Evolutionary conservation across 1,139 yeast species (phyloP).

Genomic region (Meyerozyma elateridarum): DNA sequence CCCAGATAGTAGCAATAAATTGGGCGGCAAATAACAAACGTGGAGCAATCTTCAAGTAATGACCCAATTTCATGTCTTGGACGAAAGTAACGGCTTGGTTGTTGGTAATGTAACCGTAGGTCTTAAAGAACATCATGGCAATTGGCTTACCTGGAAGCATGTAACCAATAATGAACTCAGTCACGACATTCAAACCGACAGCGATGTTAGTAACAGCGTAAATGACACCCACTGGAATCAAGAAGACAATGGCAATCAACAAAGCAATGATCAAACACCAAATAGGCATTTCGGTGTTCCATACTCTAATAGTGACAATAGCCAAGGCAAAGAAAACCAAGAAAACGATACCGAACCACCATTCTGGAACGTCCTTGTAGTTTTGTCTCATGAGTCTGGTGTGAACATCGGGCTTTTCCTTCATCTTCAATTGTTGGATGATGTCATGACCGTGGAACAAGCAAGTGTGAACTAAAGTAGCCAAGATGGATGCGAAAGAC

Average conservation of each 20-base stretch:
- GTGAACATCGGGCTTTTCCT: conserved; percentile 55
- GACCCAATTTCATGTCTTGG: conserved; percentile 52
- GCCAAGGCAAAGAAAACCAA: conserved; percentile 36
- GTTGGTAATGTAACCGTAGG: conserved; percentile 47
- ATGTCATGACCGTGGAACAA: conserved; percentile 56
- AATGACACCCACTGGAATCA: conserved; percentile 41
- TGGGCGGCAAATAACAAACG: conserved; percentile 42
- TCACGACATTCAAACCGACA: conserved; percentile 43
- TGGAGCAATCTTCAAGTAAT: conserved; percentile 51
- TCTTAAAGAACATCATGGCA: conserved; percentile 46
- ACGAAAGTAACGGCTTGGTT: conserved; percentile 51
- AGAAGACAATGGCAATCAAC: conserved; percentile 36
- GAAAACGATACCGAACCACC: conserved; percentile 58
- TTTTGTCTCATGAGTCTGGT: conserved; percentile 50
- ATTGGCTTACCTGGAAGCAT: conserved; percentile 46
- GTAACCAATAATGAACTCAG: conserved; percentile 44
- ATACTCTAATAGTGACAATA: conserved; percentile 33
- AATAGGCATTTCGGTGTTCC: conserved; percentile 43
- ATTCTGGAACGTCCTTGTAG: conserved; percentile 59
- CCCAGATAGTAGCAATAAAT: conserved; percentile 43
- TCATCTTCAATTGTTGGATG: conserved; percentile 36
- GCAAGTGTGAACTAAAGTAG: conserved; percentile 51
- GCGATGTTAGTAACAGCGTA: conserved; percentile 40
- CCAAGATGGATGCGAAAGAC: conserved; percentile 58
- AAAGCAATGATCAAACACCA: conserved; percentile 36